Evolutionary conservation across 164 flowering plant genomes (phyloP).

Genomic region (Magnolia changhungtana): DNA sequence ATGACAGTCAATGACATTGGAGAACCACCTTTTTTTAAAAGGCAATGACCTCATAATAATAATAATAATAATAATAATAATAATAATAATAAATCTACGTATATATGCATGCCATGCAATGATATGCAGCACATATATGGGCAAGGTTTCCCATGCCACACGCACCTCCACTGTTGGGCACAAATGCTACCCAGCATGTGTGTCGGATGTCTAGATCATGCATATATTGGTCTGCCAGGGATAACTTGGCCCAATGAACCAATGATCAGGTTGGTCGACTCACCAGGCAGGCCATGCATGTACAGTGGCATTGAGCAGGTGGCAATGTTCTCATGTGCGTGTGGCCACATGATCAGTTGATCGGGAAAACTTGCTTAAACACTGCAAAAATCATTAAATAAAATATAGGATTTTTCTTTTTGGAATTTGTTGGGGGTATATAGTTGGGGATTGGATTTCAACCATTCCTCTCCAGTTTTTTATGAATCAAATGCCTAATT

Average conservation of each 20-base stretch:
- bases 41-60: not conserved
- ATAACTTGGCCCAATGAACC: not conserved
- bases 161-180: not conserved
- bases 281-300: not conserved
- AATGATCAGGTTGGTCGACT: not conserved
- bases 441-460: too few relatives aligned
- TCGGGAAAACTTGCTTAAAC: too few relatives aligned
- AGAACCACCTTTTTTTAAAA: not conserved
- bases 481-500: too few relatives aligned
- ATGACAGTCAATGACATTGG: slow-evolving; percentile 2
- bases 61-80: too few relatives aligned
- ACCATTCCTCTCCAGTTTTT: too few relatives aligned
- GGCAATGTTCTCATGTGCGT: not conserved
- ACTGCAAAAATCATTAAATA: too few relatives aligned
- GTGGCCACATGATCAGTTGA: too few relatives aligned
- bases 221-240: not conserved
- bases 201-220: not conserved
- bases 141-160: not conserved
- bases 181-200: not conserved
- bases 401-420: too few relatives aligned
- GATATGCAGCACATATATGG: not conserved
- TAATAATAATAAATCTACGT: not conserved
- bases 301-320: not conserved
- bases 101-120: not conserved
- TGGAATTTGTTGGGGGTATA: too few relatives aligned